These are phyloP conservation scores for Mucor mucedo DNA, from an alignment of 371 early-diverging fungal genomes.

Conservation along the genomic window DNA sequence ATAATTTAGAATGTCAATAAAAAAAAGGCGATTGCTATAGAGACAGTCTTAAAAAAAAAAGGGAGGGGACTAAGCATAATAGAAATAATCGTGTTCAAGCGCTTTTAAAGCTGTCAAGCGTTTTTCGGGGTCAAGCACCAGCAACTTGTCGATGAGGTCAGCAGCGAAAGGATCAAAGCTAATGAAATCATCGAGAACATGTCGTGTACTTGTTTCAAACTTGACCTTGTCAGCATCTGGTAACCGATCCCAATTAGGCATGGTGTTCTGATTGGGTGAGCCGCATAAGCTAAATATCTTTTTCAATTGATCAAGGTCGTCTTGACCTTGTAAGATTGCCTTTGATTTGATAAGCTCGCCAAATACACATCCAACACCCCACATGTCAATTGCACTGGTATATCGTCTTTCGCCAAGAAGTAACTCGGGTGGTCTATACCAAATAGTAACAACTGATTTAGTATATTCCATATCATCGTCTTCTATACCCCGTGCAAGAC, in stretches of 20 bases:
- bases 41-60: too few species aligned
- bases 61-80: conserved; percentile 12
- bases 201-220: conserved; percentile 52
- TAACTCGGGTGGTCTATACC: conserved; percentile 99
- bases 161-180: conserved; percentile 58
- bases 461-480: conserved; percentile 76
- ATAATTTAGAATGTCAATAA: too few species aligned
- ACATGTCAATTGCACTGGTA: conserved; percentile 93
- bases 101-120: conserved; percentile 79
- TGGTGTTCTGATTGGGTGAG: conserved; percentile 72
- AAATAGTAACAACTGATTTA: conserved; percentile 93
- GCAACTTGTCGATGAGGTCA: conserved; percentile 76
- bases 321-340: conserved; percentile 80
- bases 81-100: conserved; percentile 77
- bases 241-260: conserved; percentile 75
- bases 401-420: conserved; percentile 89
- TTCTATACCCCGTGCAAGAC: conserved; percentile 79
- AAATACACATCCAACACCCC: conserved; percentile 95
- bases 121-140: conserved; percentile 76
- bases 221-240: conserved; percentile 62
- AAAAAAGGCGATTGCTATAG: too few species aligned
- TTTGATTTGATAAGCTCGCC: conserved; percentile 82
- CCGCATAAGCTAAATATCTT: conserved; percentile 82
- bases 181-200: conserved; percentile 61
- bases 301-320: conserved; percentile 85